These are phyloP conservation scores for Thermomyces lanuginosus DNA, from an alignment of 2,329 filamentous ascomycete species.

Conservation along the genomic window DNA sequence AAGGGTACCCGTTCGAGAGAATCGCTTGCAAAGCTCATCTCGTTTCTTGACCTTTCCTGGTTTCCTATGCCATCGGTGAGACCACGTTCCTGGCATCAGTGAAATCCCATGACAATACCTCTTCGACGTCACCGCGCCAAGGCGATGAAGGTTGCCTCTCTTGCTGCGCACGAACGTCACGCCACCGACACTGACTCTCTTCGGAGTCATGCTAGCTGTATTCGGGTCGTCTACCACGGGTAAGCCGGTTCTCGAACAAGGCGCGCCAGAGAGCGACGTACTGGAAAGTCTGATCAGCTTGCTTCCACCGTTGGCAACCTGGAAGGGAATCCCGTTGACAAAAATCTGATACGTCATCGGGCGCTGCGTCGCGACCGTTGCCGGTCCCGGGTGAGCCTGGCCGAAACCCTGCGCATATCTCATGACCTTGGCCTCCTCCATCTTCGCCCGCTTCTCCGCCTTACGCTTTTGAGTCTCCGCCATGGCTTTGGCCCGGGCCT, in stretches of 20 bases:
- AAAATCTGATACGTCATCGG: constrained; percentile 44
- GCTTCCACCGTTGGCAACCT: constrained; percentile 59
- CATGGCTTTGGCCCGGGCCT: constrained; percentile 53
- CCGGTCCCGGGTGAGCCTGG: background rate
- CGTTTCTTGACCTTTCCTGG: constrained; percentile 47
- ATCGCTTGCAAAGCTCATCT: constrained; percentile 55
- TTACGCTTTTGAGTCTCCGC: constrained; percentile 44
- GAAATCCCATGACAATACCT: constrained; percentile 40
- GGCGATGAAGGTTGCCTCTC: constrained; percentile 68
- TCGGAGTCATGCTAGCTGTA: constrained; percentile 53
- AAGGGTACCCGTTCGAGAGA: constrained; percentile 38
- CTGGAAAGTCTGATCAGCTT: constrained; percentile 62
- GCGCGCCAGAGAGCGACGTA: constrained; percentile 27
- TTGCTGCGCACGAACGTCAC: constrained; percentile 76
- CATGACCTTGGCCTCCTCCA: constrained; percentile 30
- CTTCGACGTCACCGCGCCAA: constrained; percentile 57
- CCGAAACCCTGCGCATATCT: constrained; percentile 21
- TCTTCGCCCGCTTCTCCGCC: constrained; percentile 40
- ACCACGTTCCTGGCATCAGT: constrained; percentile 4
- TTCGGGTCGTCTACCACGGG: constrained; percentile 37
- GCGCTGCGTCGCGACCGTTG: constrained; percentile 8
- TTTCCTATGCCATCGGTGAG: constrained; percentile 14
- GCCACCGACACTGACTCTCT: constrained; percentile 53
- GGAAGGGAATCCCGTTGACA: constrained; percentile 58
- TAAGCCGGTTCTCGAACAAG: constrained; percentile 28